These are phyloP conservation scores for Prunella vulgaris DNA, from an alignment of 257 asterid species.

Conservation along the genomic window DNA sequence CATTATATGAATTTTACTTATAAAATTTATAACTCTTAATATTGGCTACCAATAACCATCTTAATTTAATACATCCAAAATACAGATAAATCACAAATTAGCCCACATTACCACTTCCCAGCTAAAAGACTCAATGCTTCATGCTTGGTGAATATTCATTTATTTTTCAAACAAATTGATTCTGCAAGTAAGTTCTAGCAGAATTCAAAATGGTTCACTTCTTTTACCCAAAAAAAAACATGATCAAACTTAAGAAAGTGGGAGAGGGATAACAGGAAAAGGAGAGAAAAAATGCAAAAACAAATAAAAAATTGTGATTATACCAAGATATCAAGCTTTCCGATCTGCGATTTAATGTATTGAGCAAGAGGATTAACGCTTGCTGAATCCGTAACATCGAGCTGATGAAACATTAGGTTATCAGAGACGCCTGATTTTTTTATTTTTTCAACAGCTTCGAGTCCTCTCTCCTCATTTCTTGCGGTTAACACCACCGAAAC, in stretches of 20 bases:
- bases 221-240: too few relatives aligned
- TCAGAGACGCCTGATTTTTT: slow-evolving; percentile 33
- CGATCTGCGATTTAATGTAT: slow-evolving; percentile 30
- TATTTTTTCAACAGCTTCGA: slow-evolving; percentile 42
- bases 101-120: not conserved
- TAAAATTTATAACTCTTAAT: too few relatives aligned
- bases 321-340: slow-evolving; percentile 46
- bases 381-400: slow-evolving; percentile 35
- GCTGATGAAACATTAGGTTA: slow-evolving; percentile 36
- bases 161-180: not conserved
- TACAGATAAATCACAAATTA: not conserved
- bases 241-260: not conserved
- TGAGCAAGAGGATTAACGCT: slow-evolving; percentile 32
- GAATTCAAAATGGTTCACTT: not conserved
- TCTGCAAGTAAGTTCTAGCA: not conserved
- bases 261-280: too few relatives aligned
- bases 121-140: not conserved
- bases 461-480: slow-evolving; percentile 42
- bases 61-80: too few relatives aligned
- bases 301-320: not conserved
- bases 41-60: too few relatives aligned
- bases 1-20: too few relatives aligned
- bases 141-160: not conserved
- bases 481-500: slow-evolving; percentile 45
- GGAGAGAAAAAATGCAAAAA: not conserved